Conservation (phyloP, 164 flowering plant species). For the Brasenia schreberi region DNA sequence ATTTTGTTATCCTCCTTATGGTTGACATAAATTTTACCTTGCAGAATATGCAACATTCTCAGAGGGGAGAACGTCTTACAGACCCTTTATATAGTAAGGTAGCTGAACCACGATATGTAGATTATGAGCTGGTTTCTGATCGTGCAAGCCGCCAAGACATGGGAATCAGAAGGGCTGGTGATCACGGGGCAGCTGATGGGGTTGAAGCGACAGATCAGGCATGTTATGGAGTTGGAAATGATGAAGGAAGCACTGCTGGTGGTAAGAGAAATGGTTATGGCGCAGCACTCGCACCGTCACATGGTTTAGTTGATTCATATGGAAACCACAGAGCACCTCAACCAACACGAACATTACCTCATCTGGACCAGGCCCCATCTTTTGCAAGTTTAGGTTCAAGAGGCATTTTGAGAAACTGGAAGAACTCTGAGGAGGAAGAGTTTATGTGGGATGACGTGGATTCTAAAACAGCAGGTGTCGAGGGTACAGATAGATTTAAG, state of each 20-base stretch:
- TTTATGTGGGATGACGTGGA: constrained; percentile 73
- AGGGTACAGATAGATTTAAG: constrained; percentile 19
- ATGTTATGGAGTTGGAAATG: constrained; percentile 27
- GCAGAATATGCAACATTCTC: constrained; percentile 38
- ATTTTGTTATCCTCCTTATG: background rate
- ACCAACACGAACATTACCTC: constrained; percentile 20
- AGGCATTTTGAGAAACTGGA: constrained; percentile 52
- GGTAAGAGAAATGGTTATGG: constrained; percentile 43
- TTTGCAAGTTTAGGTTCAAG: constrained; percentile 15
- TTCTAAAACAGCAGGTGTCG: constrained; percentile 34
- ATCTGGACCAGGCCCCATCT: constrained; percentile 13
- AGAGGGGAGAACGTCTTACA: constrained; percentile 20
- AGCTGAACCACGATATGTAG: constrained; percentile 25
- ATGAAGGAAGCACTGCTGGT: constrained; percentile 21
- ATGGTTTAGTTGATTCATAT: constrained; percentile 11
- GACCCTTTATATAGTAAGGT: constrained; percentile 40
- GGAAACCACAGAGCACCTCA: constrained; percentile 11
- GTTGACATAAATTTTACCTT: background rate
- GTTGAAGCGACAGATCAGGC: constrained; percentile 23
- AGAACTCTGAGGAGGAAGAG: constrained; percentile 92
- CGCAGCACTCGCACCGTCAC: constrained; percentile 23
- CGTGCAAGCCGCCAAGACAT: constrained; percentile 27
- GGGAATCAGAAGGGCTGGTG: constrained; percentile 27
- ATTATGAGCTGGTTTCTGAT: constrained; percentile 40
- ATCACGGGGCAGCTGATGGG: constrained; percentile 22